Conservation (phyloP, 805 yeast genomes). For the Yarrowia osloensis region DNA sequence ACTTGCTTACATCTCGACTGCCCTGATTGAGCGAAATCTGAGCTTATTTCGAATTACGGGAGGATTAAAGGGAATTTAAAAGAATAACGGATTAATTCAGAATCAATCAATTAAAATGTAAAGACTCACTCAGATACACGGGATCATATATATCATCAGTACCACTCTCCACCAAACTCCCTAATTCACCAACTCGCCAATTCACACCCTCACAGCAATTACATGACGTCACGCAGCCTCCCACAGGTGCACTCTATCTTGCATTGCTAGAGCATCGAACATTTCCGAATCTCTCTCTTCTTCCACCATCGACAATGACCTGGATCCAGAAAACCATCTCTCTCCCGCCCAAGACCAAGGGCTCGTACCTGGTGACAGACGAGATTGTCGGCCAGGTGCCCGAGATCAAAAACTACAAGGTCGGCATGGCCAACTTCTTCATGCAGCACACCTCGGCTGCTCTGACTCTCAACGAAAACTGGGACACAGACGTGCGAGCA, state of each 20-base stretch:
- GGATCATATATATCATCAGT: too few species aligned
- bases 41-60: background rate
- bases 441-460: slow-evolving; percentile 82
- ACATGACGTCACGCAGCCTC: background rate
- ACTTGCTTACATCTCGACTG: background rate
- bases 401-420: slow-evolving; percentile 57
- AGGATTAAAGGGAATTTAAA: background rate
- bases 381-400: slow-evolving; percentile 61
- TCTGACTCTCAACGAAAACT: slow-evolving; percentile 73
- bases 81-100: background rate
- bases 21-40: background rate
- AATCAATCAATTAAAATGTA: background rate
- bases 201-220: too few species aligned
- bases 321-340: slow-evolving; percentile 66
- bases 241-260: background rate
- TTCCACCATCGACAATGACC: slow-evolving; percentile 37
- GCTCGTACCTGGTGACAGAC: slow-evolving; percentile 70
- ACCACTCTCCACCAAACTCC: too few species aligned
- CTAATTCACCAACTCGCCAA: too few species aligned
- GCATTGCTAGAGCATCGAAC: background rate
- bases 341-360: slow-evolving; percentile 60
- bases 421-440: slow-evolving; percentile 67
- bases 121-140: too few species aligned
- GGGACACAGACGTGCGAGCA: slow-evolving; percentile 72
- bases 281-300: background rate